Evolutionary conservation across 2,329 filamentous ascomycete genomes (phyloP).

Genomic region (Cercospora beticola): DNA sequence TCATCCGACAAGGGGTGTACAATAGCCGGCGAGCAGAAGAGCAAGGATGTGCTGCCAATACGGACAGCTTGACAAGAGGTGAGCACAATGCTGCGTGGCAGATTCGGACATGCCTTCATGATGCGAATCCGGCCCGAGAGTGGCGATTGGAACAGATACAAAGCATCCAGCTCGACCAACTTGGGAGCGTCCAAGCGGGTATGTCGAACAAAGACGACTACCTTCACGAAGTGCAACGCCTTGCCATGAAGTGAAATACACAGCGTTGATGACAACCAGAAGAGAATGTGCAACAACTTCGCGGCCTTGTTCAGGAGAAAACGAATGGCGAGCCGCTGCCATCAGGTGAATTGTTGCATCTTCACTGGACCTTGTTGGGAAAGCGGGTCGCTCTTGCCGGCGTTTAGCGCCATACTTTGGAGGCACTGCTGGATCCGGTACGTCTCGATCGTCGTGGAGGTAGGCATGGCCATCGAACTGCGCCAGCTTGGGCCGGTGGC

Average conservation of each 20-base stretch:
- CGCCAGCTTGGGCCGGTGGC: background rate
- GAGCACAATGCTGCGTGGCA: background rate
- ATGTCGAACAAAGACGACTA: background rate
- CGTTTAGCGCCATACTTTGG: background rate
- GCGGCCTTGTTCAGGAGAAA: background rate
- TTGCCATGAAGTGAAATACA: background rate
- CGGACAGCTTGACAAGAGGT: background rate
- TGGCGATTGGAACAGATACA: background rate
- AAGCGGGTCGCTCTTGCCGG: background rate
- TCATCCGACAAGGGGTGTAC: background rate
- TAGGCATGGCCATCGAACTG: background rate
- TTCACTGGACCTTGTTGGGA: background rate
- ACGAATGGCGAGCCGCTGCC: background rate
- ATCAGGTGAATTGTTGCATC: background rate
- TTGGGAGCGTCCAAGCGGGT: background rate
- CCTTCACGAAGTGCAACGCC: background rate
- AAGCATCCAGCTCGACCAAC: background rate
- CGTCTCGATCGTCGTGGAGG: background rate
- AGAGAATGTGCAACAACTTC: background rate
- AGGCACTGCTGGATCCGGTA: background rate
- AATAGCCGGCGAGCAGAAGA: background rate
- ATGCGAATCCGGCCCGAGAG: no score
- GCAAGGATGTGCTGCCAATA: background rate
- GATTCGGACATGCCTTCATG: background rate
- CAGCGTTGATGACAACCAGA: background rate